Evolutionary conservation across 495 filamentous ascomycete species (phyloP), one percentile per base, ranked within the genome.

Genomic region (Bombardia bombarda): DNA sequence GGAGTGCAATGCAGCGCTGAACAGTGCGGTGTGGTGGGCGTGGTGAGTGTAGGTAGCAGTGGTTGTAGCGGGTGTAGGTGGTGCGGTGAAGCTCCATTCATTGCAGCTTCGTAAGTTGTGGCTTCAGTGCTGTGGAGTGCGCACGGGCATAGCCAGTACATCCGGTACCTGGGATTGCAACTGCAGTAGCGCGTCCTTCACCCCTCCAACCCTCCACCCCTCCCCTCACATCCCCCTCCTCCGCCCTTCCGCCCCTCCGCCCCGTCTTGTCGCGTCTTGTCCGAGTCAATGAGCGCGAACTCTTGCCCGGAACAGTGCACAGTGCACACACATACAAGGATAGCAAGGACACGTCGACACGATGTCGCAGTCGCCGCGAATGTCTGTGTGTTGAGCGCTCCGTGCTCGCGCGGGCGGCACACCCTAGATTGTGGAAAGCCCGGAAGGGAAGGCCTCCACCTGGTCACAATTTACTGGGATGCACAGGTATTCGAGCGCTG

Each of bases 111-210:
- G 25, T 28, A 28, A 7, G 12, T 28, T 12, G 12, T 28, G 6
- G 7, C 7, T 32, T 10, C 34, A 35, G n/a, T 35, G 16, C 18
- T 38, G 19, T 32, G 35, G 23, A 14, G 30, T 23, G 16, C 32
- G 32, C n/a, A 33, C 32, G 16, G n/a, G n/a, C n/a, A n/a, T n/a
- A n/a, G n/a, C 26, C 17, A 14, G 32, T 18, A 37, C 18, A 21
- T 45, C 30, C 25, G 43, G 43, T 40, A 40, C 43, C 43, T 39
- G 43, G 43, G 26, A 40, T 40, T 31, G 34, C 35, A 12, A 45
- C 43, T 38, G 35, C 19, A 45, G 43, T 22, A 30, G 34, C 43
- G 35, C 34, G 21, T n/a, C 30, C 43, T 26, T 28, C 26, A 13
- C 26, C 26, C 26, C 26, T n/a, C n/a, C n/a, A 8, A 28, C 13